These are phyloP conservation scores for Pezicula neosporulosa DNA, from an alignment of 2,329 filamentous ascomycete genomes.

Conservation along the genomic window DNA sequence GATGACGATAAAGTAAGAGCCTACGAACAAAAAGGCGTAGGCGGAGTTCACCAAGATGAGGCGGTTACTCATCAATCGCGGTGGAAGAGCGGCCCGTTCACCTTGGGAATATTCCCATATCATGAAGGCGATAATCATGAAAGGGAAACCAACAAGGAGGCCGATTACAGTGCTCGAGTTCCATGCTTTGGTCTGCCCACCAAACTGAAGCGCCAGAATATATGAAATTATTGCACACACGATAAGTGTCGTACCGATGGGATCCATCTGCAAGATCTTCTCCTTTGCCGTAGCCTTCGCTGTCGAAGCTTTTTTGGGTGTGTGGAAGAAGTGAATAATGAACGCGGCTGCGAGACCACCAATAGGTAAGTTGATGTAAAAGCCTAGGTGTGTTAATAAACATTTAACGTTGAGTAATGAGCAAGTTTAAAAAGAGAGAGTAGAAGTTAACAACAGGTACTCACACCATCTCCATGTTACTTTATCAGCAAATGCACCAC, in stretches of 20 bases:
- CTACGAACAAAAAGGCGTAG: conserved; percentile 35
- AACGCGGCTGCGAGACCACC: conserved; percentile 32
- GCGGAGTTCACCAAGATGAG: conserved; percentile 34
- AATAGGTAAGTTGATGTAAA: conserved; percentile 34
- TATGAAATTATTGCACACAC: conserved; percentile 37
- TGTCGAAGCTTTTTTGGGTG: background rate
- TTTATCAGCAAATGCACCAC: conserved; percentile 28
- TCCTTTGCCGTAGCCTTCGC: conserved; percentile 18
- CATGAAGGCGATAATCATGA: conserved; percentile 26
- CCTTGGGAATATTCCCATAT: conserved; percentile 34
- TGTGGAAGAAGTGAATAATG: conserved; percentile 31
- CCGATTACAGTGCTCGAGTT: conserved; percentile 34
- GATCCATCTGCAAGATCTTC: conserved; percentile 43
- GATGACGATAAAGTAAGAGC: conserved; percentile 35
- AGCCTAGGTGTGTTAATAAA: background rate
- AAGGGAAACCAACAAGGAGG: conserved; percentile 31
- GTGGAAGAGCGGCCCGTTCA: conserved; percentile 42
- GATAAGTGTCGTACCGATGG: conserved; percentile 36
- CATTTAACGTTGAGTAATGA: no score
- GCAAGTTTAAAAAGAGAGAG: background rate
- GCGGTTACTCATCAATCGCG: conserved; percentile 35
- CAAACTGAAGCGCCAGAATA: conserved; percentile 41
- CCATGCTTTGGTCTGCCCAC: conserved; percentile 39
- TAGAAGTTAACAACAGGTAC: conserved; percentile 13
- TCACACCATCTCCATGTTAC: conserved; percentile 32